phyloP scores from a whole-genome alignment of 192 early-diverging fungal genomes.

The Mortierella antarctica region DNA sequence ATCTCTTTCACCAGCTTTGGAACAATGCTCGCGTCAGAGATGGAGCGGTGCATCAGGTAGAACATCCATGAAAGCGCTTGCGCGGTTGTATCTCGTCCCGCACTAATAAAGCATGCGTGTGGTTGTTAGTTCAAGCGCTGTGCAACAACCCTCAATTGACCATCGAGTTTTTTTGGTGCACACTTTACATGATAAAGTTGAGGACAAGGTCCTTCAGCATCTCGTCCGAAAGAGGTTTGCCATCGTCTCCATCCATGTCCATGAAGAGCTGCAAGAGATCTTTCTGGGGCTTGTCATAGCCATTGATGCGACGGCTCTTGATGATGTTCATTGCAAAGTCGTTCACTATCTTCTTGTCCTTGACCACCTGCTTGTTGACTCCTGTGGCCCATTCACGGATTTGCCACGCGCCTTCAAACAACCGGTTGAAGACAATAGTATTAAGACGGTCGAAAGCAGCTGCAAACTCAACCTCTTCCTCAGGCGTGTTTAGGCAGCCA shows the following conservation, averaged over 20 bases:
- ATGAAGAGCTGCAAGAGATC: constrained; percentile 63
- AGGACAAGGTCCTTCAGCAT: constrained; percentile 60
- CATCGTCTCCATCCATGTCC: constrained; percentile 55
- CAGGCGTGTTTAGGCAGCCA: constrained; percentile 28
- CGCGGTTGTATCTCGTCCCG: constrained; percentile 53
- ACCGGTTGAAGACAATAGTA: constrained; percentile 33
- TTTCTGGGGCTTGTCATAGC: constrained; percentile 32
- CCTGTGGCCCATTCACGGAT: constrained; percentile 39
- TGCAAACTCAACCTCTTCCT: constrained; percentile 56
- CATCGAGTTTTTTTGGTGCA: neutral
- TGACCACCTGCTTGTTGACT: constrained; percentile 13
- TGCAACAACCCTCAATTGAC: neutral
- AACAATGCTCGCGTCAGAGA: constrained; percentile 40
- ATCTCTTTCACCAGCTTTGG: constrained; percentile 45
- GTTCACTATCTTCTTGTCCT: constrained; percentile 35
- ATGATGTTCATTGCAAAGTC: constrained; percentile 52
- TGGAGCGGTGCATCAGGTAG: constrained; percentile 53
- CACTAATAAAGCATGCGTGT: constrained; percentile 1
- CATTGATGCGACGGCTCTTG: constrained; percentile 11
- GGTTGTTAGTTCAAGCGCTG: neutral
- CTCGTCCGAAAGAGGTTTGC: constrained; percentile 41
- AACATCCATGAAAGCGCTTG: constrained; percentile 54
- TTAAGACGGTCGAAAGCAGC: constrained; percentile 66
- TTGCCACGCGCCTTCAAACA: constrained; percentile 35
- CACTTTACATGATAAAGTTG: constrained; percentile 52